These are phyloP conservation scores for Mycena galopus DNA, from an alignment of 768 basidiomycete genomes.

Conservation along the genomic window DNA sequence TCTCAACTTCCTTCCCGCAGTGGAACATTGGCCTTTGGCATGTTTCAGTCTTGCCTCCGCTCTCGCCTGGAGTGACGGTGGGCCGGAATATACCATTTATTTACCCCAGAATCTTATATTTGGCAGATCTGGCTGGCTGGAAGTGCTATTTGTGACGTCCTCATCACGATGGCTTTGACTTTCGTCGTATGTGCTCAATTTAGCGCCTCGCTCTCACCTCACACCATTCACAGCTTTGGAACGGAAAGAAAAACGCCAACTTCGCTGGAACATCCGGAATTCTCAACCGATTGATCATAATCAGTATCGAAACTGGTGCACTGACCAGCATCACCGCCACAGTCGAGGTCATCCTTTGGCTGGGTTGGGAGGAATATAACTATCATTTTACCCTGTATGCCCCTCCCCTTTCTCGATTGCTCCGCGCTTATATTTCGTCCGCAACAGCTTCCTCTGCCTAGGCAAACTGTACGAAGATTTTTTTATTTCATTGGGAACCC, in stretches of 20 bases:
- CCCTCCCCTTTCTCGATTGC: not conserved
- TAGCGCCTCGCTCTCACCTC: not conserved
- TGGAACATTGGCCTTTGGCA: not conserved
- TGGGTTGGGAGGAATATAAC: not conserved
- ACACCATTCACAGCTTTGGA: not conserved
- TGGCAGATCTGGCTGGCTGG: not conserved
- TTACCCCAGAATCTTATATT: not conserved
- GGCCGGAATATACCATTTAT: not conserved
- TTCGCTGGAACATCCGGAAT: not conserved
- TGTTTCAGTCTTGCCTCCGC: not conserved
- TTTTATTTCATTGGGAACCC: not conserved
- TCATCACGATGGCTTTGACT: not conserved
- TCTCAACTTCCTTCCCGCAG: not conserved
- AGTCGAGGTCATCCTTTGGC: slow-evolving; percentile 4
- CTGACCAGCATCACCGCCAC: slow-evolving; percentile 2
- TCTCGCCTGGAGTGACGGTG: not conserved
- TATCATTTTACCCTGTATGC: slow-evolving; percentile 1
- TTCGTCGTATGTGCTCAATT: not conserved
- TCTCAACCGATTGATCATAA: not conserved
- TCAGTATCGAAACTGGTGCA: slow-evolving; percentile 7
- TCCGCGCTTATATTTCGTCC: not conserved
- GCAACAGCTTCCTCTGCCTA: not conserved
- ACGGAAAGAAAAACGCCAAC: not conserved
- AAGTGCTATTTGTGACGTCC: not conserved
- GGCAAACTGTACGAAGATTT: not conserved